These are phyloP conservation scores for Backusella macrospora DNA, from an alignment of 192 early-diverging fungal genomes.

Conservation along the genomic window DNA sequence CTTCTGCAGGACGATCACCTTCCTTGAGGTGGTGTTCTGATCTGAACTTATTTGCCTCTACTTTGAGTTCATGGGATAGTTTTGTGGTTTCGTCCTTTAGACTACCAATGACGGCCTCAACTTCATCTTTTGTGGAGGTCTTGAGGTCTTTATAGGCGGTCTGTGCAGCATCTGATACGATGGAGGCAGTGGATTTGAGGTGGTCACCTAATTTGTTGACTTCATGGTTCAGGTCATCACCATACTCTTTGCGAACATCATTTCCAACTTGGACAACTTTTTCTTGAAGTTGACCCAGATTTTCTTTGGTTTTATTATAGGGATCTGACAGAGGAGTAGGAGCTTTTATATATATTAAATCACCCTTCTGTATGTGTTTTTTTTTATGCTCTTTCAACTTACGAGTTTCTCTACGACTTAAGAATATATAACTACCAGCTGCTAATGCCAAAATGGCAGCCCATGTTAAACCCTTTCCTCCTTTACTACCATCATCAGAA, in stretches of 20 bases:
- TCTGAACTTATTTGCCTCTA: slow-evolving; percentile 16
- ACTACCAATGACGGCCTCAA: neutral
- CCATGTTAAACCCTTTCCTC: slow-evolving; percentile 8
- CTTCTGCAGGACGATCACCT: slow-evolving; percentile 16
- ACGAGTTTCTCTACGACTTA: neutral
- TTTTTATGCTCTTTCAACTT: neutral
- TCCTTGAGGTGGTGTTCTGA: slow-evolving; percentile 31
- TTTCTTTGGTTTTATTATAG: neutral
- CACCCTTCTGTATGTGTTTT: neutral
- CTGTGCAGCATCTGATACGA: neutral
- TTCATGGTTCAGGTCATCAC: neutral
- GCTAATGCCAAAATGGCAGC: neutral
- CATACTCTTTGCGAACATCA: neutral
- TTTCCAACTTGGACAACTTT: neutral
- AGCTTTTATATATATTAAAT: no score
- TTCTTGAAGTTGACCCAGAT: neutral
- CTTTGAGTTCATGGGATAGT: neutral
- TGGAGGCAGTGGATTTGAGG: neutral
- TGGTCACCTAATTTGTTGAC: neutral
- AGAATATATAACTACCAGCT: neutral
- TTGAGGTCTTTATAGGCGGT: neutral
- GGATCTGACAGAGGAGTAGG: neutral
- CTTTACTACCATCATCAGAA: neutral
- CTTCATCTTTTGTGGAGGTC: neutral
- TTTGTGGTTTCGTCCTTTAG: neutral